phyloP scores from a whole-genome alignment of 2,329 filamentous ascomycete genomes.

The Tolypocladium ovalisporum region DNA sequence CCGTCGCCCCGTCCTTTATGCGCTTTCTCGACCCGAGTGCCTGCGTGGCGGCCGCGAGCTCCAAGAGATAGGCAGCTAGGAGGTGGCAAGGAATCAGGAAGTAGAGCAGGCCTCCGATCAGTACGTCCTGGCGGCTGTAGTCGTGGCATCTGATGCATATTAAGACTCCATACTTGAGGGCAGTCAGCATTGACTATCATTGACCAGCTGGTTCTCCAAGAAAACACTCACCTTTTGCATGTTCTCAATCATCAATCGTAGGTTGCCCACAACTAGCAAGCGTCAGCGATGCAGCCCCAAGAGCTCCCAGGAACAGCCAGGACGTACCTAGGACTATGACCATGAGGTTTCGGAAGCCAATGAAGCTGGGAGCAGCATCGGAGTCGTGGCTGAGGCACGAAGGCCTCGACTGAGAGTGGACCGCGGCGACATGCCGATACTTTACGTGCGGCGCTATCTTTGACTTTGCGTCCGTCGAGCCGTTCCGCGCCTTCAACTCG shows the following conservation, averaged over 20 bases:
- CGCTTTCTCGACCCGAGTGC: constrained; percentile 58
- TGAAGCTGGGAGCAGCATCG: constrained; percentile 63
- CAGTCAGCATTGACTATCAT: background rate
- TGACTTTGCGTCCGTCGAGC: constrained; percentile 11
- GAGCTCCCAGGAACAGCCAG: background rate
- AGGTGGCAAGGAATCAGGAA: constrained; percentile 84
- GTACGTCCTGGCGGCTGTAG: constrained; percentile 66
- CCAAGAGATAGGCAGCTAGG: constrained; percentile 81
- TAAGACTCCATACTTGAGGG: constrained; percentile 75
- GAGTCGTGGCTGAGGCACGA: constrained; percentile 85
- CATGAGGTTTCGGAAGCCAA: constrained; percentile 94
- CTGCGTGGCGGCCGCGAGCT: constrained; percentile 69
- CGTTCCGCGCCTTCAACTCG: constrained; percentile 12
- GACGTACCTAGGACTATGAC: constrained; percentile 72
- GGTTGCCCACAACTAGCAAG: constrained; percentile 70
- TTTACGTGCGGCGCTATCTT: constrained; percentile 35
- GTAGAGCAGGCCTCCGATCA: constrained; percentile 69
- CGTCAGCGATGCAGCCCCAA: constrained; percentile 7
- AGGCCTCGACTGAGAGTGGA: constrained; percentile 60
- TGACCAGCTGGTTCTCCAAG: background rate
- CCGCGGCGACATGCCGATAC: constrained; percentile 85
- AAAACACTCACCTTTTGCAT: constrained; percentile 63
- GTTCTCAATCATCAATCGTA: constrained; percentile 93
- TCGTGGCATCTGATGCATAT: constrained; percentile 88
- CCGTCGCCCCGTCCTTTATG: constrained; percentile 33